Conservation (phyloP, 2,329 filamentous ascomycete genomes). For the Myrmaecium sp. region DNA sequence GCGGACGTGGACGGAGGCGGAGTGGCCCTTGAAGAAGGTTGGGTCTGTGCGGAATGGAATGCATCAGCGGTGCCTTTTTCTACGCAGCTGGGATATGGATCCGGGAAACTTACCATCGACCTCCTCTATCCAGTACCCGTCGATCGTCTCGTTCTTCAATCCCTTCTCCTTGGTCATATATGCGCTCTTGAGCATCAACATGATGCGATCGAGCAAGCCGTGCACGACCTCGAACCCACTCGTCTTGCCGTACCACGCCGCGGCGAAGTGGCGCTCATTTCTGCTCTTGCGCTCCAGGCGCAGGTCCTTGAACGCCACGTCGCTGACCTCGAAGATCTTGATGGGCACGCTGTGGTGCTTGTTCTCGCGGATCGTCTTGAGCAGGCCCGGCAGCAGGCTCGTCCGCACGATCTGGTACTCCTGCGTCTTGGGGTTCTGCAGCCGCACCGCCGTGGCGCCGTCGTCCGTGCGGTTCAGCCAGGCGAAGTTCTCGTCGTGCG, state of each 20-base stretch:
- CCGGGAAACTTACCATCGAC: constrained; percentile 50
- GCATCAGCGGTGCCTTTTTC: not conserved
- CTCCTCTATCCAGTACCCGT: constrained; percentile 86
- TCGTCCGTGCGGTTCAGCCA: constrained; percentile 88
- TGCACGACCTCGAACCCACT: constrained; percentile 93
- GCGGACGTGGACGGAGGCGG: constrained; percentile 67
- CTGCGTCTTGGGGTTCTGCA: constrained; percentile 82
- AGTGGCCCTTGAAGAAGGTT: constrained; percentile 83
- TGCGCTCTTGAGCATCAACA: constrained; percentile 75
- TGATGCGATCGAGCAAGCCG: constrained; percentile 76
- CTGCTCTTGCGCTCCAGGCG: constrained; percentile 66
- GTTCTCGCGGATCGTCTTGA: constrained; percentile 91
- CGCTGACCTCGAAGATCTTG: constrained; percentile 81
- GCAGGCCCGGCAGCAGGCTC: constrained; percentile 64
- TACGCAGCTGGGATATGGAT: not conserved
- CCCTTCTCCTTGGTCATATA: constrained; percentile 64
- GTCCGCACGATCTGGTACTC: constrained; percentile 92
- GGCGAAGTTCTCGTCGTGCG: constrained; percentile 93
- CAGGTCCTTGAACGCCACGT: constrained; percentile 82
- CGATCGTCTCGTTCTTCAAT: constrained; percentile 39
- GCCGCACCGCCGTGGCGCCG: constrained; percentile 62
- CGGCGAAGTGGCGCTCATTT: constrained; percentile 93
- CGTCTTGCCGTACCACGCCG: constrained; percentile 85
- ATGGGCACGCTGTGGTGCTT: constrained; percentile 77
- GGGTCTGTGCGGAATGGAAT: constrained; percentile 35